Conservation (phyloP, 192 early-diverging fungal species). For the Pilobolus umbonatus region DNA sequence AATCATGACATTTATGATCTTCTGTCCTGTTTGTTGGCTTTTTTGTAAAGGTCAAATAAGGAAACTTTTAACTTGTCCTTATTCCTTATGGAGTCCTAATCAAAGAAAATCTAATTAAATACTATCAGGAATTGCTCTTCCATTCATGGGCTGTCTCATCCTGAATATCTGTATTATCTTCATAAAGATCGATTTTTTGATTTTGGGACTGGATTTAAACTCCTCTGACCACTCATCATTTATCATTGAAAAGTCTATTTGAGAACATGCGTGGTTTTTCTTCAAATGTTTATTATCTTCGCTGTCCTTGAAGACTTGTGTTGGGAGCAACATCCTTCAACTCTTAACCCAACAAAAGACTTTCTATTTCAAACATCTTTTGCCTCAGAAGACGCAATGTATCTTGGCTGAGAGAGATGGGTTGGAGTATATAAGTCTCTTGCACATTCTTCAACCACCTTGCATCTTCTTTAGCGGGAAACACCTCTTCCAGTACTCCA, state of each 20-base stretch:
- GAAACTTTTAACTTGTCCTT: conserved; percentile 8
- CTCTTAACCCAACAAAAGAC: no score
- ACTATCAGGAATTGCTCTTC: conserved; percentile 12
- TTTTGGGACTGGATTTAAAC: conserved; percentile 10
- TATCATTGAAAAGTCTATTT: conserved; percentile 14
- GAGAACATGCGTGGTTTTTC: conserved; percentile 12
- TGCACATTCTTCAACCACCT: no score
- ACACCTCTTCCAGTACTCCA: no score
- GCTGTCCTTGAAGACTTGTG: no score
- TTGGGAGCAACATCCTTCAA: no score
- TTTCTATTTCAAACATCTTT: no score
- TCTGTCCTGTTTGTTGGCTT: conserved; percentile 10
- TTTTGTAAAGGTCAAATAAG: conserved; percentile 11
- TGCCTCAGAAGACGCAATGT: no score
- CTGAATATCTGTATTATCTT: conserved; percentile 13
- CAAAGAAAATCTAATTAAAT: conserved; percentile 14
- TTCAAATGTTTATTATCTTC: conserved; percentile 10
- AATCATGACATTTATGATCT: conserved; percentile 13
- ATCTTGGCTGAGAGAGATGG: no score
- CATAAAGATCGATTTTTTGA: conserved; percentile 11
- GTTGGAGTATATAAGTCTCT: no score
- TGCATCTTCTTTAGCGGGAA: no score
- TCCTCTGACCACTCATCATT: conserved; percentile 8
- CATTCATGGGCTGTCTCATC: conserved; percentile 8
- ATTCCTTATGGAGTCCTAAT: conserved; percentile 1